phyloP scores from a whole-genome alignment of 257 asterid genomes.

The Rehmannia glutinosa region DNA sequence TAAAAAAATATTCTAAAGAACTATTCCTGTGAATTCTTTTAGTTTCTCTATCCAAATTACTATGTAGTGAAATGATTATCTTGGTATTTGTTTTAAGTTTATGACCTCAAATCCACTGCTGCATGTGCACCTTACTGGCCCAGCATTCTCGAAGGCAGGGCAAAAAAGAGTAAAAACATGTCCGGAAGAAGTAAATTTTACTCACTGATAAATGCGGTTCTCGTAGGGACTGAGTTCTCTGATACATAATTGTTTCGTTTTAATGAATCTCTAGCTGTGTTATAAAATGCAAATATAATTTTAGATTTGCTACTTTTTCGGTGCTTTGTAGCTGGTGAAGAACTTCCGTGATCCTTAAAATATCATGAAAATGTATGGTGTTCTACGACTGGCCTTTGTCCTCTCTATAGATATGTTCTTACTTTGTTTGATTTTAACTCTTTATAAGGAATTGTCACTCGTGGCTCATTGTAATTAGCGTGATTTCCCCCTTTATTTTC shows the following conservation, averaged over 20 bases:
- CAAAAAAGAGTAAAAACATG: neutral
- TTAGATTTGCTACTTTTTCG: neutral
- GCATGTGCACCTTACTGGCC: neutral
- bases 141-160: neutral
- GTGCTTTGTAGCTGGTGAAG: no score
- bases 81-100: neutral
- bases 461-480: neutral
- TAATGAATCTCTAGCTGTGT: neutral
- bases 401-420: neutral
- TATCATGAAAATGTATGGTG: neutral
- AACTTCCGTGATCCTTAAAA: neutral
- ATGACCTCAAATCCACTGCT: neutral
- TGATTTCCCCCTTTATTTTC: neutral
- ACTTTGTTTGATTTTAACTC: neutral
- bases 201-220: neutral
- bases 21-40: neutral
- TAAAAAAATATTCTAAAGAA: neutral
- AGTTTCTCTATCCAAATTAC: neutral
- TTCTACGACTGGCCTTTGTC: neutral
- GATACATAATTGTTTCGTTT: neutral
- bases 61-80: neutral
- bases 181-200: neutral
- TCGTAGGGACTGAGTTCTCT: neutral
- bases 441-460: neutral
- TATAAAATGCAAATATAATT: neutral